A percentile compares a stretch with the other conserved stretches of the same genome.
phyloP scores from a whole-genome alignment of 306 rosid species.

The Cicer chorassanicum region DNA sequence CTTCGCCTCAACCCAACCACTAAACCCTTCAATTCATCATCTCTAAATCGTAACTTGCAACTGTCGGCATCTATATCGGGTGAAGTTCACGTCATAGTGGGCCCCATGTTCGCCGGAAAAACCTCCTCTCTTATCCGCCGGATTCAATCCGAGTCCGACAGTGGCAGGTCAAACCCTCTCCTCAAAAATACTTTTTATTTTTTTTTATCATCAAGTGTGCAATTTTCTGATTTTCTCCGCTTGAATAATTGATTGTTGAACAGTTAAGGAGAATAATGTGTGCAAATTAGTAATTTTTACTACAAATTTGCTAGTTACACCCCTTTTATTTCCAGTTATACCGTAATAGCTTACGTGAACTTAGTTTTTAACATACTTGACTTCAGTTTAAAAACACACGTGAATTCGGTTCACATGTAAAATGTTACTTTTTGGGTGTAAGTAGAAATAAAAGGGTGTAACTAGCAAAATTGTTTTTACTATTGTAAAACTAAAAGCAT shows the following conservation, averaged over 20 bases:
- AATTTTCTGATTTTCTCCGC: not conserved
- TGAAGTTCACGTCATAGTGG: conserved; percentile 84
- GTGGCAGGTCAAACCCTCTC: conserved; percentile 64
- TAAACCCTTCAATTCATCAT: conserved; percentile 21
- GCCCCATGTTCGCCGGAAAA: conserved; percentile 97
- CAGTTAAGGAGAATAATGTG: not conserved
- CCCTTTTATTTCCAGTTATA: too few species aligned
- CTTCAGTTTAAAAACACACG: too few species aligned
- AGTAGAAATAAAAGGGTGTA: too few species aligned
- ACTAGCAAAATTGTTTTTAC: not conserved
- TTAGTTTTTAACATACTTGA: too few species aligned
- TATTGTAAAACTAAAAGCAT: not conserved
- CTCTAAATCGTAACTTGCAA: conserved; percentile 51
- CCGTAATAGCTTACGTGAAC: too few species aligned
- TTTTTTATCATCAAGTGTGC: conserved; percentile 18
- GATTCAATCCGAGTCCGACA: conserved; percentile 66
- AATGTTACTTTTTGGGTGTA: too few species aligned
- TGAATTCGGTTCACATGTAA: too few species aligned
- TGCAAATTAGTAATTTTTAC: conserved; percentile 1
- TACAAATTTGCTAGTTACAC: too few species aligned
- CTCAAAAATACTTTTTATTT: not conserved
- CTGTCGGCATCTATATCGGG: conserved; percentile 53
- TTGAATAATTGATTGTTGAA: conserved; percentile 13
- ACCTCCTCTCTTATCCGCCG: conserved; percentile 82
- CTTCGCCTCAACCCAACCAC: conserved; percentile 55